These are phyloP conservation scores for Blastocystis sp. DNA, from an alignment of 352 stramenopile species.

Conservation along the genomic window DNA sequence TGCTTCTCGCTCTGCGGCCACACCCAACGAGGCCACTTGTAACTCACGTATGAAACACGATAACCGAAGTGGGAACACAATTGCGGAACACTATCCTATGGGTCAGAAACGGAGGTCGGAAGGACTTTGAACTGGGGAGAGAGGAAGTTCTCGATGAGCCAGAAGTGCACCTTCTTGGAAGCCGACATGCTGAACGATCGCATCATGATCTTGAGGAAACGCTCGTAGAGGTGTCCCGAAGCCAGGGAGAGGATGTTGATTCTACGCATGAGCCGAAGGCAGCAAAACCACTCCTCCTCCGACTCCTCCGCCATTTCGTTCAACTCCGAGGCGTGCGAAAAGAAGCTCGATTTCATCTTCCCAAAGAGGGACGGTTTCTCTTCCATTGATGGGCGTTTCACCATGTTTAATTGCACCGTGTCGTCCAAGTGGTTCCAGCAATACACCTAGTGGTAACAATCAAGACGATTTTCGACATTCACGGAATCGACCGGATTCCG, in stretches of 20 bases:
- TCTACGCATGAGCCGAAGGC: constrained; percentile 40
- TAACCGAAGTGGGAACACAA: constrained; percentile 81
- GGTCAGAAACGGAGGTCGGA: neutral
- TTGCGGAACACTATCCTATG: constrained; percentile 48
- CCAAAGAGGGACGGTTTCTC: neutral
- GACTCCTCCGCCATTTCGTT: constrained; percentile 15
- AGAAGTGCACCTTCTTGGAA: constrained; percentile 96
- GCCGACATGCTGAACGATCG: constrained; percentile 94
- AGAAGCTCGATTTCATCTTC: constrained; percentile 19
- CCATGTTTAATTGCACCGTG: neutral
- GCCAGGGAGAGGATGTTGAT: constrained; percentile 99
- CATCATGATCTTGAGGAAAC: constrained; percentile 99
- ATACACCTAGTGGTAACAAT: neutral
- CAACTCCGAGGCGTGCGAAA: constrained; percentile 10
- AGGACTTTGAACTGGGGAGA: constrained; percentile 94
- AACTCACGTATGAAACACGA: constrained; percentile 97
- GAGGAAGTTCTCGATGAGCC: constrained; percentile 98
- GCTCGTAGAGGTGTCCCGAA: constrained; percentile 95
- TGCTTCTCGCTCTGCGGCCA: constrained; percentile 97
- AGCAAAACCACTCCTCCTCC: constrained; percentile 59
- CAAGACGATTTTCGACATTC: neutral
- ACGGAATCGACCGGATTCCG: neutral
- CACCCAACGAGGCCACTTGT: constrained; percentile 99
- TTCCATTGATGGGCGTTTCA: neutral
- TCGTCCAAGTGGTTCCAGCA: constrained; percentile 47